phyloP scores from a whole-genome alignment of 2,329 filamentous ascomycete species.

The Cytospora piceicola region DNA sequence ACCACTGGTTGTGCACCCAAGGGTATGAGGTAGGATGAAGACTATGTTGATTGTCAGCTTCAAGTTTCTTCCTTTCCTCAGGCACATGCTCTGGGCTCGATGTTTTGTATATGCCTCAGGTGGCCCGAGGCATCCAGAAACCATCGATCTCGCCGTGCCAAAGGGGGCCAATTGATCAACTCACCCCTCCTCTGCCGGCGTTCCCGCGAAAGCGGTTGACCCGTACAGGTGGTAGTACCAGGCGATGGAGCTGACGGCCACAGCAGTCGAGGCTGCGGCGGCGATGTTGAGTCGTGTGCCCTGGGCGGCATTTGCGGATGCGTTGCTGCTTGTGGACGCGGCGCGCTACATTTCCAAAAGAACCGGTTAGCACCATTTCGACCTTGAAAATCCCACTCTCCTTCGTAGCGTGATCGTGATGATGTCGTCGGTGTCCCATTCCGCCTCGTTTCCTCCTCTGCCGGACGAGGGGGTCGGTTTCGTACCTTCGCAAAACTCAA shows the following conservation, averaged over 20 bases:
- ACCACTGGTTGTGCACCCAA: slow-evolving; percentile 90
- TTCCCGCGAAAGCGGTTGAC: slow-evolving; percentile 83
- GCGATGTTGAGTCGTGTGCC: slow-evolving; percentile 74
- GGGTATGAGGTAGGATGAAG: slow-evolving; percentile 91
- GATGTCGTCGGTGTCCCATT: neutral
- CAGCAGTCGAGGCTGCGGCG: slow-evolving; percentile 81
- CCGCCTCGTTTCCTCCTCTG: neutral
- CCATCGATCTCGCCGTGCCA: neutral
- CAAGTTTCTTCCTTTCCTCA: slow-evolving; percentile 12
- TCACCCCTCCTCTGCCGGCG: slow-evolving; percentile 97
- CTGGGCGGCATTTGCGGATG: slow-evolving; percentile 72
- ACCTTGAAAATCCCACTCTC: slow-evolving; percentile 15
- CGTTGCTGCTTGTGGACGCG: slow-evolving; percentile 73
- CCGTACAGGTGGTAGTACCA: slow-evolving; percentile 99
- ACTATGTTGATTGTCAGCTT: slow-evolving; percentile 55
- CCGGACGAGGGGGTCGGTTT: slow-evolving; percentile 24
- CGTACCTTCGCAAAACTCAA: slow-evolving; percentile 74
- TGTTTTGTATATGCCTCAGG: slow-evolving; percentile 27
- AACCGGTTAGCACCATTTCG: slow-evolving; percentile 19
- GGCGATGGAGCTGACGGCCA: slow-evolving; percentile 85
- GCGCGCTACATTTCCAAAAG: slow-evolving; percentile 53
- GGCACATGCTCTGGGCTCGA: slow-evolving; percentile 29
- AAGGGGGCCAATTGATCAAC: slow-evolving; percentile 46
- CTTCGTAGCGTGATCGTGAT: neutral
- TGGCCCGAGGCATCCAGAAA: slow-evolving; percentile 1